These are phyloP conservation scores for Albophoma yamanashiensis DNA, from an alignment of 2,329 filamentous ascomycete species.

Conservation along the genomic window DNA sequence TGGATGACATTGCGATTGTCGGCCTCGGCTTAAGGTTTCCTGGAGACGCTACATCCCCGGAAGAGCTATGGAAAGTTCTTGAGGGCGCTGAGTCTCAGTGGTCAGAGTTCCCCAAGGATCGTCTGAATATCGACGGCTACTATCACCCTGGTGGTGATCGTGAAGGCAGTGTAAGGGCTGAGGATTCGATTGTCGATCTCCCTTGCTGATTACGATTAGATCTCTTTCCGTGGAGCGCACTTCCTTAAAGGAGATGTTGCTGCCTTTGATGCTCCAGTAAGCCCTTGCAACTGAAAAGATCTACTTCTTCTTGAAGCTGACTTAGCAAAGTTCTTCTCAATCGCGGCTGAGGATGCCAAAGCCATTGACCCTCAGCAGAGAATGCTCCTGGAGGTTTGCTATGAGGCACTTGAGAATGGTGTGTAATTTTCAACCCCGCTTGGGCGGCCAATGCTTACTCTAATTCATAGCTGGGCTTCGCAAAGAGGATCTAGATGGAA, in stretches of 20 bases:
- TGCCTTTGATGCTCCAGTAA: slow-evolving; percentile 37
- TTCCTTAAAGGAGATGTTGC: slow-evolving; percentile 36
- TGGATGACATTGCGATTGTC: slow-evolving; percentile 39
- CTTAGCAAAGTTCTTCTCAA: slow-evolving; percentile 34
- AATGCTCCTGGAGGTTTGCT: slow-evolving; percentile 38
- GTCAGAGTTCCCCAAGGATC: slow-evolving; percentile 35
- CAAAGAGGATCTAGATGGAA: slow-evolving; percentile 30
- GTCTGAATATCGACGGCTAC: slow-evolving; percentile 42
- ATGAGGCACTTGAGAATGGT: slow-evolving; percentile 41
- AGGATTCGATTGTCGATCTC: too few relatives aligned
- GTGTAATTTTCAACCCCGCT: slow-evolving; percentile 1
- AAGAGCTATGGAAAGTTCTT: slow-evolving; percentile 39
- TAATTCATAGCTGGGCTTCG: slow-evolving; percentile 27
- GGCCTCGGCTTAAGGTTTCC: slow-evolving; percentile 42
- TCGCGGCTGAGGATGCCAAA: slow-evolving; percentile 37
- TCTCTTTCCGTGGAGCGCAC: slow-evolving; percentile 37
- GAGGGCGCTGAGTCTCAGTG: slow-evolving; percentile 31
- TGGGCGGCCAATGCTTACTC: background rate
- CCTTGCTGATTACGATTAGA: slow-evolving; percentile 15
- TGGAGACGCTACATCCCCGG: slow-evolving; percentile 31
- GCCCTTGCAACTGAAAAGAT: slow-evolving; percentile 6
- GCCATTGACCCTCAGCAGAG: slow-evolving; percentile 44
- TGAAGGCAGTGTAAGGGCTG: slow-evolving; percentile 32
- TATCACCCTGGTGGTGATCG: slow-evolving; percentile 40
- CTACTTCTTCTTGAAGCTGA: background rate